These are phyloP conservation scores for Telopea speciosissima DNA, from an alignment of 177 flowering plant genomes.

Conservation along the genomic window DNA sequence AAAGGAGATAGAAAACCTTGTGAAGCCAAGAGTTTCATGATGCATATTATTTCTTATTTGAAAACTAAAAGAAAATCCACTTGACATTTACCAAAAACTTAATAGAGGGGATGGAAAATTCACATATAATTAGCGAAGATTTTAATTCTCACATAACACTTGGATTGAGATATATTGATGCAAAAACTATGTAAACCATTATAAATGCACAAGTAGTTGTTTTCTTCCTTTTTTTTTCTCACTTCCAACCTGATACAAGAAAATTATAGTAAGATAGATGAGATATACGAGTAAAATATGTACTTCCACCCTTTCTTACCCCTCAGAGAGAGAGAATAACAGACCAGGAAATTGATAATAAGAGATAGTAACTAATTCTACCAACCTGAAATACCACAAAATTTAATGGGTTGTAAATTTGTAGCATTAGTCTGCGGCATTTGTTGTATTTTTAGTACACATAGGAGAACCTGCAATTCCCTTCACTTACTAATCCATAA, in stretches of 20 bases:
- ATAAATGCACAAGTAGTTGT: background rate
- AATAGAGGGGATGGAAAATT: background rate
- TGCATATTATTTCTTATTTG: no score
- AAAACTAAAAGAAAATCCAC: background rate
- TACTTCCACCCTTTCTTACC: no score
- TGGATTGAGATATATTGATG: background rate
- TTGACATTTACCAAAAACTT: background rate
- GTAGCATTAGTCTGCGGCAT: no score
- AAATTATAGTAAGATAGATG: background rate
- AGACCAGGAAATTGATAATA: background rate
- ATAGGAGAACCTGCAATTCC: no score
- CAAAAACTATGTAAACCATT: background rate
- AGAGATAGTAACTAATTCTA: background rate
- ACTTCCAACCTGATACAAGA: background rate
- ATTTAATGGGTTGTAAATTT: no score
- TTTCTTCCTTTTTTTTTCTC: background rate
- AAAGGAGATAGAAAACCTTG: no score
- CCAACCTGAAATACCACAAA: no score
- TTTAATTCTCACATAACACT: background rate
- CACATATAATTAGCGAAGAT: no score
- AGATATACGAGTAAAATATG: no score
- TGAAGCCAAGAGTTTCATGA: no score
- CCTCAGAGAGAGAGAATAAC: background rate
- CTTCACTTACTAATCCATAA: no score
- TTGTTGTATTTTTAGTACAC: no score